phyloP scores from a whole-genome alignment of 495 filamentous ascomycete species.

The Bombardia bombarda region DNA sequence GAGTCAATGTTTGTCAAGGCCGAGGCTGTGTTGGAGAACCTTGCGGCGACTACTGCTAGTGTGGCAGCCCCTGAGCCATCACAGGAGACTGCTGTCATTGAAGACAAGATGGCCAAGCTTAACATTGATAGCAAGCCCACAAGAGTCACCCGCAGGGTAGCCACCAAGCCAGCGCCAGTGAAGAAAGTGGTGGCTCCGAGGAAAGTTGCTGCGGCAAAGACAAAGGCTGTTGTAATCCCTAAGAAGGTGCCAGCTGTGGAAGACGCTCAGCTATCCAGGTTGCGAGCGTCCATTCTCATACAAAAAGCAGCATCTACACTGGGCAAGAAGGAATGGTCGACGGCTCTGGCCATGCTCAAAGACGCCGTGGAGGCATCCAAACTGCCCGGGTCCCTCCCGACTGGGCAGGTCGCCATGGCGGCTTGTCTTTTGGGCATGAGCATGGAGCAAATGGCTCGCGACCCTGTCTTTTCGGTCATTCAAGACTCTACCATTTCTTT shows the following conservation, averaged over 20 bases:
- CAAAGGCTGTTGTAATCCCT: slow-evolving; percentile 16
- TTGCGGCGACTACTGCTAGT: slow-evolving; percentile 16
- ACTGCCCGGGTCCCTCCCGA: slow-evolving; percentile 30
- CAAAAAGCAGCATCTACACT: slow-evolving; percentile 54
- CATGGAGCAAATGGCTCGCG: slow-evolving; percentile 59
- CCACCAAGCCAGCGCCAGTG: slow-evolving; percentile 8
- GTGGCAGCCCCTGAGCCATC: slow-evolving; percentile 4
- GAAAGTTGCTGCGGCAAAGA: slow-evolving; percentile 11
- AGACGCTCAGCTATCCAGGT: slow-evolving; percentile 47
- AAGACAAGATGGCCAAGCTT: slow-evolving; percentile 39
- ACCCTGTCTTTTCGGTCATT: slow-evolving; percentile 81
- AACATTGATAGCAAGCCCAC: slow-evolving; percentile 32
- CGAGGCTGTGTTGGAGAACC: slow-evolving; percentile 25
- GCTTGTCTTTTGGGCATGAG: slow-evolving; percentile 51
- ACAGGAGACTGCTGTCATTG: slow-evolving; percentile 20
- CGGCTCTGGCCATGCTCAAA: slow-evolving; percentile 43
- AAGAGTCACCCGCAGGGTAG: slow-evolving; percentile 11
- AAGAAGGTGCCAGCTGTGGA: slow-evolving; percentile 19
- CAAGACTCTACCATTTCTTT: slow-evolving; percentile 86
- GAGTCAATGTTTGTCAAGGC: slow-evolving; percentile 28
- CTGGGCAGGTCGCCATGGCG: slow-evolving; percentile 49
- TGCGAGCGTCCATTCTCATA: slow-evolving; percentile 55
- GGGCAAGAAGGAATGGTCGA: slow-evolving; percentile 45
- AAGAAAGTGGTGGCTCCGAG: slow-evolving; percentile 19
- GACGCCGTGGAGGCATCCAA: slow-evolving; percentile 36